These are phyloP conservation scores for Alternaria brassicae DNA, from an alignment of 2,329 filamentous ascomycete species.

Conservation along the genomic window DNA sequence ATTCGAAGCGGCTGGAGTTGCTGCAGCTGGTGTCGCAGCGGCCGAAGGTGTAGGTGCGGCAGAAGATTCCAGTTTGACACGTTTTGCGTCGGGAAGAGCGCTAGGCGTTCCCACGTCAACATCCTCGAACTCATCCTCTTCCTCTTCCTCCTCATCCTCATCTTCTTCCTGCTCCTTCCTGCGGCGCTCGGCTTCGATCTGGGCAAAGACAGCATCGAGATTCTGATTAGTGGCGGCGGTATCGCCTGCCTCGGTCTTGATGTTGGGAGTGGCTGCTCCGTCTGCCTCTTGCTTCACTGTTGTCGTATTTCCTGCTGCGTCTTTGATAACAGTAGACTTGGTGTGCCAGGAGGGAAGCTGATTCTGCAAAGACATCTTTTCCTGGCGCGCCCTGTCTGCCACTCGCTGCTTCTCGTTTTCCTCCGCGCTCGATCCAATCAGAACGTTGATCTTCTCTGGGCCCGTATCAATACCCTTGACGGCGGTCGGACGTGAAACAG, in stretches of 20 bases:
- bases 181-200: constrained; percentile 65
- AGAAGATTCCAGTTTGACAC: constrained; percentile 65
- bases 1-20: constrained; percentile 51
- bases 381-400: constrained; percentile 69
- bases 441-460: constrained; percentile 73
- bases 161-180: constrained; percentile 55
- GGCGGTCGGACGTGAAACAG: constrained; percentile 66
- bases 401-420: constrained; percentile 71
- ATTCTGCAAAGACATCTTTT: constrained; percentile 72
- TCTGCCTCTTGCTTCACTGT: constrained; percentile 49
- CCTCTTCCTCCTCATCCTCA: constrained; percentile 42
- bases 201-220: constrained; percentile 73
- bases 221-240: constrained; percentile 60
- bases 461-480: constrained; percentile 72
- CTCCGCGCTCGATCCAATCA: constrained; percentile 70
- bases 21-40: constrained; percentile 43
- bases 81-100: constrained; percentile 60
- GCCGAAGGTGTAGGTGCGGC: constrained; percentile 44
- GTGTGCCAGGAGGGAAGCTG: constrained; percentile 75
- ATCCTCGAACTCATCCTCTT: constrained; percentile 35
- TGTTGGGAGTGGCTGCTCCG: constrained; percentile 42
- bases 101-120: constrained; percentile 42
- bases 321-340: constrained; percentile 67
- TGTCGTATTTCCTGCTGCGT: constrained; percentile 56
- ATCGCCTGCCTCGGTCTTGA: constrained; percentile 56